Evolutionary conservation across 345 rosid genomes (phyloP).

Genomic region (Citrus glauca): DNA sequence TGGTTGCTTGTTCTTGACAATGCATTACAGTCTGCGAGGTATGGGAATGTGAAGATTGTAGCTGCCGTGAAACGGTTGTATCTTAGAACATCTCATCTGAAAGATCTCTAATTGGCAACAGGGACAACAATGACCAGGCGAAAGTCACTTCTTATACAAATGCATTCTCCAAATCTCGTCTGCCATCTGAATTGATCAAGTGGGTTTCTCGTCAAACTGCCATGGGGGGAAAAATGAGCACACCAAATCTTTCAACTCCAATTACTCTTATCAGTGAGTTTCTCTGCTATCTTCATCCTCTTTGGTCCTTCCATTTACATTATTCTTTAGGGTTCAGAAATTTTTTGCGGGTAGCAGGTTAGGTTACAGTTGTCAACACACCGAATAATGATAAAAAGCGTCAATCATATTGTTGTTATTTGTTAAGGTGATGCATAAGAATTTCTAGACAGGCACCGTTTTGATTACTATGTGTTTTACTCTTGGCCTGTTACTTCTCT

Average conservation of each 20-base stretch:
- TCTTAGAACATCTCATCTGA: slow-evolving; percentile 11
- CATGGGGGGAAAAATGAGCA: slow-evolving; percentile 30
- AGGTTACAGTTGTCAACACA: background rate
- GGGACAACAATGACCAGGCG: slow-evolving; percentile 45
- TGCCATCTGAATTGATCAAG: slow-evolving; percentile 45
- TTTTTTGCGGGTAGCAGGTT: background rate
- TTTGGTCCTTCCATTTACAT: slow-evolving; percentile 3
- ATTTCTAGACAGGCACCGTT: background rate
- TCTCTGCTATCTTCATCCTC: slow-evolving; percentile 14
- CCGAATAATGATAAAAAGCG: background rate
- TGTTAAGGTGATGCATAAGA: background rate
- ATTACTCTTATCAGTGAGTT: slow-evolving; percentile 61
- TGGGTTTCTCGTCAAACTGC: slow-evolving; percentile 50
- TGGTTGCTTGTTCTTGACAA: slow-evolving; percentile 57
- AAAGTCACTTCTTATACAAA: slow-evolving; percentile 37
- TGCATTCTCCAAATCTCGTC: slow-evolving; percentile 45
- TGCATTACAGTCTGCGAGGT: slow-evolving; percentile 46
- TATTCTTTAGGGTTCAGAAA: background rate
- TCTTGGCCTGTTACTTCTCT: background rate
- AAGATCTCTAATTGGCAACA: slow-evolving; percentile 30
- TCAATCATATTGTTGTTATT: background rate
- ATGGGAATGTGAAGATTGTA: slow-evolving; percentile 19
- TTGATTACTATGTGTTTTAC: background rate
- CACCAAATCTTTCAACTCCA: slow-evolving; percentile 38
- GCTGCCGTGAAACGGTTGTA: background rate